Evolutionary conservation across 495 filamentous ascomycete species (phyloP).

Genomic region (Letharia columbiana): DNA sequence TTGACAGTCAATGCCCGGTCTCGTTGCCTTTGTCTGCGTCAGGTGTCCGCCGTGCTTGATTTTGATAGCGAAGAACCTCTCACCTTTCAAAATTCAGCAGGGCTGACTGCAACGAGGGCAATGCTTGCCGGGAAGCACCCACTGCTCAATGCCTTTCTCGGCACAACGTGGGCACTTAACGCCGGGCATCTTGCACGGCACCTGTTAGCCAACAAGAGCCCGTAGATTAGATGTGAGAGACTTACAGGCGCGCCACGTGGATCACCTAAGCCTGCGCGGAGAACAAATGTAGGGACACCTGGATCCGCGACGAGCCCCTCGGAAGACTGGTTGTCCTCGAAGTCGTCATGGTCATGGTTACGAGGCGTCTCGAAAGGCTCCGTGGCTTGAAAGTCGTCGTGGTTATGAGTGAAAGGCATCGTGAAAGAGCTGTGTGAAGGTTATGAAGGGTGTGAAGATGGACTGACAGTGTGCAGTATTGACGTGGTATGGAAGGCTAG

Average conservation of each 20-base stretch:
- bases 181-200: slow-evolving; percentile 19
- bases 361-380: not conserved
- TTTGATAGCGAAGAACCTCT: not conserved
- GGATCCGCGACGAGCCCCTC: not conserved
- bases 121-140: slow-evolving; percentile 22
- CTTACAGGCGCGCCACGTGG: not conserved
- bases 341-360: not conserved
- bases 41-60: not conserved
- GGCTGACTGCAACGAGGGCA: slow-evolving; percentile 21
- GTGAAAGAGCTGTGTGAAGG: not conserved
- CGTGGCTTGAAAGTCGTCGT: not conserved
- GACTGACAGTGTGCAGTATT: not conserved
- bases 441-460: not conserved
- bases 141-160: slow-evolving; percentile 18
- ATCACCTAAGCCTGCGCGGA: not conserved
- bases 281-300: not conserved
- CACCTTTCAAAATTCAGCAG: slow-evolving; percentile 6
- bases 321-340: not conserved
- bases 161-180: slow-evolving; percentile 20
- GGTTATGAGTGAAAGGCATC: not conserved
- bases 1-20: not conserved
- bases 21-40: not conserved
- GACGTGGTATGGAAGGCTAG: not conserved
- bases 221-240: not conserved
- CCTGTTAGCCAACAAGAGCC: not conserved